These are phyloP conservation scores for Sarocladiaceae sp. DNA, from an alignment of 2,329 filamentous ascomycete species.

Conservation along the genomic window DNA sequence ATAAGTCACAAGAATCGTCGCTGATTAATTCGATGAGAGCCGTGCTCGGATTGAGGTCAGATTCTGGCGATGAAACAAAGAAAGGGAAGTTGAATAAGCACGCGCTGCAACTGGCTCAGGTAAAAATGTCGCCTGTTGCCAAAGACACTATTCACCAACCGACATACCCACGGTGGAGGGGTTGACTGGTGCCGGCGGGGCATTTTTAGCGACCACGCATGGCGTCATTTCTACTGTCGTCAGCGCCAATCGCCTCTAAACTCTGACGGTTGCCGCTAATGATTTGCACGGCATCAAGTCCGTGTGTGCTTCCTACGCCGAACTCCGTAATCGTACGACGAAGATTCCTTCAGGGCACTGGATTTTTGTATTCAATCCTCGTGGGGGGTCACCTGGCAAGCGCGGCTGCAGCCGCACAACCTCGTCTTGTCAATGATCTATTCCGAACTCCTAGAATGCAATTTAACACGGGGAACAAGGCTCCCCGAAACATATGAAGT, in stretches of 20 bases:
- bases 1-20: background rate
- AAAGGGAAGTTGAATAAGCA: constrained; percentile 3
- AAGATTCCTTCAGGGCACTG: no score
- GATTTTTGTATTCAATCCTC: no score
- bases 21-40: no score
- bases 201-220: background rate
- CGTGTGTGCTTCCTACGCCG: no score
- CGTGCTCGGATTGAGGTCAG: no score
- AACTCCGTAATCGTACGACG: no score
- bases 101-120: background rate
- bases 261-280: background rate
- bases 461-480: background rate
- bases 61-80: background rate
- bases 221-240: constrained; percentile 2
- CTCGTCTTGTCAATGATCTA: no score
- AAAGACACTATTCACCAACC: background rate
- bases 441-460: constrained; percentile 5
- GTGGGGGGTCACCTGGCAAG: no score
- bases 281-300: no score
- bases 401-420: no score
- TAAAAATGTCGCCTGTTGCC: constrained; percentile 1
- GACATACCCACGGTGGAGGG: constrained; percentile 3
- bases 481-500: background rate
- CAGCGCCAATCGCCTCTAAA: background rate
- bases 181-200: constrained; percentile 1